Percentiles rank a stretch among this genome's conserved stretches.
Conservation (phyloP, 192 early-diverging fungal species). For the Umbelopsis ramanniana region DNA sequence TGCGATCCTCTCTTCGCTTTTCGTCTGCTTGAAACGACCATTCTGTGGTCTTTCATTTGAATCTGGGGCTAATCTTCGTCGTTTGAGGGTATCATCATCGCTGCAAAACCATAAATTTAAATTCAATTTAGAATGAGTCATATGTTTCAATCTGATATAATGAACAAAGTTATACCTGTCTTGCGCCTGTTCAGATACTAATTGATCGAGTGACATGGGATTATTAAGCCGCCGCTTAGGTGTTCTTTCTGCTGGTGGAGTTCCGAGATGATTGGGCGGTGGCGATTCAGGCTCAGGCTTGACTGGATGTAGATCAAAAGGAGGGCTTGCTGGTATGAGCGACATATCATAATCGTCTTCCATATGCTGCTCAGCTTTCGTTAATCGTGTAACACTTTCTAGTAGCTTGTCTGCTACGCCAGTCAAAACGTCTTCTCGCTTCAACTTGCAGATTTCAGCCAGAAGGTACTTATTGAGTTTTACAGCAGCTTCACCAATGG, state of each 20-base stretch:
- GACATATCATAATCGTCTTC: neutral
- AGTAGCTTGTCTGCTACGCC: conserved; percentile 21
- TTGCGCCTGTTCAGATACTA: conserved; percentile 42
- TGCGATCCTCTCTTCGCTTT: conserved; percentile 22
- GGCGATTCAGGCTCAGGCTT: conserved; percentile 33
- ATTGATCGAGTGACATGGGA: conserved; percentile 21
- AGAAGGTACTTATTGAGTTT: conserved; percentile 29
- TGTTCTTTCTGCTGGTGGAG: conserved; percentile 5
- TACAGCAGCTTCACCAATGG: conserved; percentile 30
- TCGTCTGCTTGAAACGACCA: neutral
- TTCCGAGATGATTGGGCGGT: conserved; percentile 5
- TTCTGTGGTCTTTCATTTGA: conserved; percentile 1
- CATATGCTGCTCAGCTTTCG: conserved; percentile 3
- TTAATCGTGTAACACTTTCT: conserved; percentile 17
- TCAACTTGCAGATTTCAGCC: conserved; percentile 40
- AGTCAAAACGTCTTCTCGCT: conserved; percentile 17
- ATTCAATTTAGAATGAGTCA: too few species aligned
- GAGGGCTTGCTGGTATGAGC: neutral
- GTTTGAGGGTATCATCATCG: conserved; percentile 25
- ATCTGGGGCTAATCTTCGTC: conserved; percentile 25
- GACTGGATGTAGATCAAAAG: conserved; percentile 2
- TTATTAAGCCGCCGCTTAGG: conserved; percentile 9
- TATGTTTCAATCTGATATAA: too few species aligned
- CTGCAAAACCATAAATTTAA: neutral
- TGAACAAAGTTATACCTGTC: neutral